Evolutionary conservation across 129 eudicot genomes (phyloP).

Genomic region (Saposhnikovia divaricata): DNA sequence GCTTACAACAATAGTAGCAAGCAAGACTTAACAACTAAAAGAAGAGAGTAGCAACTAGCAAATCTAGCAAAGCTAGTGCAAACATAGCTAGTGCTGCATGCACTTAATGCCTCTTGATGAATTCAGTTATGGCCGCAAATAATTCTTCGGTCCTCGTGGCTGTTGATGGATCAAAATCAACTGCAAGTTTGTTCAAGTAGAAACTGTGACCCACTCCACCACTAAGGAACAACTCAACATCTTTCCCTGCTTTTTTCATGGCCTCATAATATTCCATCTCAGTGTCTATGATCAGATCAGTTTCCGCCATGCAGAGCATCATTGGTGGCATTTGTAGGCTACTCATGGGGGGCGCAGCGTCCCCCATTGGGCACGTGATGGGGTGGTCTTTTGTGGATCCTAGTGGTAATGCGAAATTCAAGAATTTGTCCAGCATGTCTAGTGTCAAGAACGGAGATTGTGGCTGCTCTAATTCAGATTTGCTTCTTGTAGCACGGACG

Average conservation of each 20-base stretch:
- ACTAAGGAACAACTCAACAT: constrained; percentile 47
- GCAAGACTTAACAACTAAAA: too few species aligned
- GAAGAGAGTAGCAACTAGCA: too few species aligned
- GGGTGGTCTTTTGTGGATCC: constrained; percentile 75
- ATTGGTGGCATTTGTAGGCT: constrained; percentile 48
- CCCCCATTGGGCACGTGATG: constrained; percentile 71
- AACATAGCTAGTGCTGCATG: background rate
- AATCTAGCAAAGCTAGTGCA: background rate
- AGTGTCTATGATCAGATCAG: constrained; percentile 48
- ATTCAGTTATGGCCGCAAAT: constrained; percentile 31
- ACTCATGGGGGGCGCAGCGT: constrained; percentile 28
- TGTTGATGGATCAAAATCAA: constrained; percentile 45
- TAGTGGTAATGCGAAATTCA: constrained; percentile 45
- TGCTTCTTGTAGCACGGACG: constrained; percentile 48
- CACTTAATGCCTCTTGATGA: constrained; percentile 34
- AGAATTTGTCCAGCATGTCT: constrained; percentile 73
- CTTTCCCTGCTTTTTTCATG: constrained; percentile 47
- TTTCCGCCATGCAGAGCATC: constrained; percentile 62
- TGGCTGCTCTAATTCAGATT: constrained; percentile 59
- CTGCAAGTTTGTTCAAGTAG: constrained; percentile 63
- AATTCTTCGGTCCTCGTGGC: constrained; percentile 32
- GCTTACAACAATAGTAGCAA: too few species aligned
- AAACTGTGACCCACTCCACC: constrained; percentile 65
- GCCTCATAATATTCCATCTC: constrained; percentile 68
- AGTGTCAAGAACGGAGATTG: constrained; percentile 68